A percentile compares a stretch with the other conserved stretches of the same genome.
Conservation (phyloP, 768 basidiomycete genomes). For the Cystobasidium onofrii region DNA sequence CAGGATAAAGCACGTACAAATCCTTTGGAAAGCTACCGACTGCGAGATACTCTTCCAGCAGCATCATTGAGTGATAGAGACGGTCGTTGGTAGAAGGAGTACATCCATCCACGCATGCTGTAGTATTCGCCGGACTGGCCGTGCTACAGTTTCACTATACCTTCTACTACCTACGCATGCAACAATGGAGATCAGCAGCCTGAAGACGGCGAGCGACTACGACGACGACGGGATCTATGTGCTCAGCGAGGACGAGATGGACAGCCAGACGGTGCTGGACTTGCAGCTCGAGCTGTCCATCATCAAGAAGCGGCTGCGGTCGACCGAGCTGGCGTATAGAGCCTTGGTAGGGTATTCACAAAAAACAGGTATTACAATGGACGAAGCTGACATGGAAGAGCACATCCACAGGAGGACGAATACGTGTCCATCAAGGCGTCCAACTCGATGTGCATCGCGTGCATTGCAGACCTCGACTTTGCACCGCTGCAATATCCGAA, state of each 20-base stretch:
- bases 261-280: constrained; percentile 8
- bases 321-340: neutral
- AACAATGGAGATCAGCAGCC: neutral
- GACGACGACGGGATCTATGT: constrained; percentile 16
- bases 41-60: too few species aligned
- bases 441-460: neutral
- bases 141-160: too few species aligned
- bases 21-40: too few species aligned
- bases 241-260: constrained; percentile 7
- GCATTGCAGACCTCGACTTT: constrained; percentile 2
- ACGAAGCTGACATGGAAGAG: neutral
- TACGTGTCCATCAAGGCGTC: constrained; percentile 8
- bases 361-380: neutral
- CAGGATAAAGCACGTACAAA: too few species aligned
- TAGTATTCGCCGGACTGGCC: neutral
- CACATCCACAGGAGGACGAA: constrained; percentile 16
- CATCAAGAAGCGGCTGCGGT: neutral
- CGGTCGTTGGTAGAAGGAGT: neutral
- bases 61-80: neutral
- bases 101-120: neutral
- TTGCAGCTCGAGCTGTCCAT: constrained; percentile 23
- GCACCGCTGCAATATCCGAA: neutral
- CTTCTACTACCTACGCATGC: neutral
- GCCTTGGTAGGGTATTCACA: neutral
- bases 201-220: constrained; percentile 9